Evolutionary conservation across 2,329 filamentous ascomycete species (phyloP).

Genomic region (Bipolaris gigantea): DNA sequence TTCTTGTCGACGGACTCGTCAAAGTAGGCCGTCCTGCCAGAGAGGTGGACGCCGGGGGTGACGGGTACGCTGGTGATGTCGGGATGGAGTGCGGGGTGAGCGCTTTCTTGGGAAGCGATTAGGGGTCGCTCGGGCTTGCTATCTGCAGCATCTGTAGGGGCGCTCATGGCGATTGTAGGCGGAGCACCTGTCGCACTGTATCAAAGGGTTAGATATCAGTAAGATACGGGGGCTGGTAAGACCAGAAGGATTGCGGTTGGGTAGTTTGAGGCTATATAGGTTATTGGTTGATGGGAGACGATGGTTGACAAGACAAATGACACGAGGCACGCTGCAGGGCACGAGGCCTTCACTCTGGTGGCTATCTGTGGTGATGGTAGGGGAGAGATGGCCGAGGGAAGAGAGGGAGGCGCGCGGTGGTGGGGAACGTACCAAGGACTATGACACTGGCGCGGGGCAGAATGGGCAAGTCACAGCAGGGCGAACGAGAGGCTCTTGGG

Average conservation of each 20-base stretch:
- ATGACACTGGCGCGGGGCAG: constrained; percentile 6
- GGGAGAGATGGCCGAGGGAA: neutral
- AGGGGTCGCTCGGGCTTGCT: constrained; percentile 20
- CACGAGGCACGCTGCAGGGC: neutral
- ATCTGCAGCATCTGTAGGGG: constrained; percentile 30
- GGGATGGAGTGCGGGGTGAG: constrained; percentile 47
- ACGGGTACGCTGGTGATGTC: constrained; percentile 47
- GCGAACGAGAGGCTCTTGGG: neutral
- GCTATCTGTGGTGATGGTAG: neutral
- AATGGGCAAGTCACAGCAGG: neutral
- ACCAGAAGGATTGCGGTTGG: constrained; percentile 5
- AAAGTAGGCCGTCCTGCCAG: constrained; percentile 45
- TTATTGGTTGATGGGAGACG: constrained; percentile 7
- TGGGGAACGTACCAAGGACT: constrained; percentile 5
- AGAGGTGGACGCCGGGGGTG: constrained; percentile 46
- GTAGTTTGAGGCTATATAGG: constrained; percentile 1
- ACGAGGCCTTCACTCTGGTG: constrained; percentile 12
- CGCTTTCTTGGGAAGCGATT: constrained; percentile 30
- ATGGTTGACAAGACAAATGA: constrained; percentile 1
- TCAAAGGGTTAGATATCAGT: constrained; percentile 18
- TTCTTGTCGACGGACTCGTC: constrained; percentile 23
- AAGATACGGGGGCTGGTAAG: neutral
- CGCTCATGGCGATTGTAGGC: constrained; percentile 26
- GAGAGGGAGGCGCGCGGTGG: constrained; percentile 12
- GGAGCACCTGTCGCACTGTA: constrained; percentile 28